Conservation (phyloP, 129 eudicot genomes). For the Glebionis coronaria region DNA sequence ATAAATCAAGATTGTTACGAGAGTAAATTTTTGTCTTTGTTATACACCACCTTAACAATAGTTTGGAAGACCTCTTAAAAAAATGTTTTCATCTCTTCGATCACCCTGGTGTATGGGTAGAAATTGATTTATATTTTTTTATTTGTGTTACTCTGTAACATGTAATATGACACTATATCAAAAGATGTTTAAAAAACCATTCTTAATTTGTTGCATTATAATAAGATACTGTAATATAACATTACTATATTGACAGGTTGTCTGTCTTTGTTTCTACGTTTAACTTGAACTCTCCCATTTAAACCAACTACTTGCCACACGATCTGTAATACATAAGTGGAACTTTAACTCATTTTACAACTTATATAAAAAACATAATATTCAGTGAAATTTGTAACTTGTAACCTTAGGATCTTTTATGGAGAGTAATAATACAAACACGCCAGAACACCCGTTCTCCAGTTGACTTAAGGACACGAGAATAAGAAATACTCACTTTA, state of each 20-base stretch:
- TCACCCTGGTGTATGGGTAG: constrained; percentile 77
- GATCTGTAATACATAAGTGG: constrained; percentile 35
- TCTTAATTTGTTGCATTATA: no score
- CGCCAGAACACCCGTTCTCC: constrained; percentile 43
- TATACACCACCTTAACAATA: constrained; percentile 37
- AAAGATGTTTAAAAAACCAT: no score
- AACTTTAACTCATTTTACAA: not conserved
- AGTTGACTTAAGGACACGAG: constrained; percentile 28
- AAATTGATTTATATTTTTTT: constrained; percentile 67
- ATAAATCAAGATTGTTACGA: not conserved
- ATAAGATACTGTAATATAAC: not conserved
- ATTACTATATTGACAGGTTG: constrained; percentile 73
- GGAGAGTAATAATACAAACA: constrained; percentile 37
- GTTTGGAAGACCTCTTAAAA: constrained; percentile 58
- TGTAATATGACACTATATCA: constrained; percentile 16
- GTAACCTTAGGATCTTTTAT: constrained; percentile 32
- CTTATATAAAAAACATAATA: not conserved
- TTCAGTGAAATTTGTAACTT: not conserved
- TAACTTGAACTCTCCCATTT: constrained; percentile 85
- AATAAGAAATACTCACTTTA: constrained; percentile 7
- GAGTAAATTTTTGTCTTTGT: not conserved
- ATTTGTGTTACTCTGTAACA: constrained; percentile 50
- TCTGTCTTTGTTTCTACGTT: constrained; percentile 72
- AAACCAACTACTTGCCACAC: constrained; percentile 90
- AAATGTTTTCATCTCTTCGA: constrained; percentile 79